Evolutionary conservation across 495 filamentous ascomycete genomes (phyloP), one percentile per base, ranked within the genome.

Genomic region (Trichodelitschia bisporula): DNA sequence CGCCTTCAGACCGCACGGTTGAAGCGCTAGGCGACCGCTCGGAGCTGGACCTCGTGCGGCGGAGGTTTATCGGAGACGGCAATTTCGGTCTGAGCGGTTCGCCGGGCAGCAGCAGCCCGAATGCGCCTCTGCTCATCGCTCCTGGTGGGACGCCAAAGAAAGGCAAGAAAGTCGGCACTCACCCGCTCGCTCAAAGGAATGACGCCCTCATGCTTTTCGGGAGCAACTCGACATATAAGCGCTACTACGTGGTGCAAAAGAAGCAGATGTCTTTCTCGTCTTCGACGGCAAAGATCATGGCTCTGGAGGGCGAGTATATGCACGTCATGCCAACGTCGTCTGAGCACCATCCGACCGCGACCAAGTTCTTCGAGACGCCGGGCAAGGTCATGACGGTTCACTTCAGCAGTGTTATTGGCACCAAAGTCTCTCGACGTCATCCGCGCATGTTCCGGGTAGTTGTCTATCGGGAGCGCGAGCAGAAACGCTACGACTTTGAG

Each of bases 401-500:
- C 33, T 93, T 93, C 49, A 76, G 70, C 39, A 80, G 78, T 38
- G 78, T 95, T 36, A 69, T 93, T 12, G 84, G 84, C 3, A 89
- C 78, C 49, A 93, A 92, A 50, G 79, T 91, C 25, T 80, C 73
- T 31, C 59, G 78, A 16, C 72, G 79, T 42, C 83, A 92, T 50
- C 82, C 86, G 4, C 82, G 76, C 43, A 77, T 76, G 42, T 91
- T 97, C 53, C 76, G 86, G 48, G 59, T 90, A 4, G 60, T 84
- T 28, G 72, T 90, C 18, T 74, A 72, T 34, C 70, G 73, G 37
- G 76, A 71, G 24, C 72, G 74, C 13, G 83, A 91, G 48, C 76
- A 69, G 41, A 95, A 97, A 57, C 57, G 82, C 38, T 97, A 97
- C 54, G 86, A 97, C 44, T 97, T 95, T 55, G 84, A 95, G 49